Evolutionary conservation across 2,329 filamentous ascomycete genomes (phyloP), one percentile per base, ranked within the genome.

Genomic region (Eutypa lata): DNA sequence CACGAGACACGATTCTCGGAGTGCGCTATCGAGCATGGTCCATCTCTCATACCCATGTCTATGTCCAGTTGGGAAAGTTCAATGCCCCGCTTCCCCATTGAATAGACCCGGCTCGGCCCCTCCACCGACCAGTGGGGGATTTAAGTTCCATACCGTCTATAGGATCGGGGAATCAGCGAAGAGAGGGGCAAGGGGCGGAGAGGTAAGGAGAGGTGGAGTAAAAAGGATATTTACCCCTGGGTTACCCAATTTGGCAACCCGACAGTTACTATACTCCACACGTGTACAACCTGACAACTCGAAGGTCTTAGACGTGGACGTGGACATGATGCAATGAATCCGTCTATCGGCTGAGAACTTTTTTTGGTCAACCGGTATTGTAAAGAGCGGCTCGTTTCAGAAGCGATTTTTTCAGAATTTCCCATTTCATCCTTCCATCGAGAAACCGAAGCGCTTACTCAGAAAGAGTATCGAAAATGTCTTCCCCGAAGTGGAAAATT

Each of bases 401-500:
- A 31, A 31, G 26, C 26, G 26, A 31, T 5, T 10, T 31, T n/a
- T 31, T 10, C 26, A 31, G 26, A 10, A 6, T 31, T 31, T 31
- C 26, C 26, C 26, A 10, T 31, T 31, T 31, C 26, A 31, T 31
- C 26, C 26, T 31, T 31, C 26, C 26, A 10, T 31, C 26, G 26
- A 31, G 35, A 38, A 38, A 18, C n/a, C n/a, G 35, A 38, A 18
- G 35, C n/a, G 38, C 18, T 44, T 52, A 51, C 54, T 54, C 53
- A 50, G 22, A 50, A n/a, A n/a, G n/a, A n/a, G n/a, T 47, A 56
- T 19, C 49, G 49, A 72, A 49, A 50, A 78, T 78, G 76, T 54
- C 63, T 33, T 62, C 72, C 53, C 76, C 74, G 47, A 73, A 72
- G 57, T 80, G 77, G 77, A 78, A 71, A 63, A 78, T 82, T 52